Percentiles rank a stretch among this genome's conserved stretches.
These are phyloP conservation scores for Aspergillus avenaceus DNA, from an alignment of 495 filamentous ascomycete genomes.

Conservation along the genomic window DNA sequence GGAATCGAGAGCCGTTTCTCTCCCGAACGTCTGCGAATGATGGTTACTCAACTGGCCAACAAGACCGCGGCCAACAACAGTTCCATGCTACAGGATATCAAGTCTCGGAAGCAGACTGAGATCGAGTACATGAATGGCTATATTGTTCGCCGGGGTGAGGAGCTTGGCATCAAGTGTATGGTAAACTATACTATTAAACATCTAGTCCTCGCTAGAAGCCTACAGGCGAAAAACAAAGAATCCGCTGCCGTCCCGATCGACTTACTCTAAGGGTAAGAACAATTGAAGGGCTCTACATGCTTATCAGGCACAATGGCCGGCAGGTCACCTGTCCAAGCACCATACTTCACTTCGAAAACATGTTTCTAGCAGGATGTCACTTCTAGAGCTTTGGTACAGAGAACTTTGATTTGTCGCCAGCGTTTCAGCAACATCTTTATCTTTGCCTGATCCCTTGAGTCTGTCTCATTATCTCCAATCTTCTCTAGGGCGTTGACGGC, in stretches of 20 bases:
- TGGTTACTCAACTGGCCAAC: slow-evolving; percentile 53
- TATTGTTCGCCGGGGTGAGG: slow-evolving; percentile 64
- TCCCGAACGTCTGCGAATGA: slow-evolving; percentile 49
- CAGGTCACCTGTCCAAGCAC: background rate
- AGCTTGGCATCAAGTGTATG: slow-evolving; percentile 59
- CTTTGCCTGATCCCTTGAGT: slow-evolving; percentile 20
- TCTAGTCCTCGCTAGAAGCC: slow-evolving; percentile 41
- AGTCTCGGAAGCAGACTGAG: slow-evolving; percentile 60
- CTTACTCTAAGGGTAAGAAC: slow-evolving; percentile 11
- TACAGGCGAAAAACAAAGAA: slow-evolving; percentile 18
- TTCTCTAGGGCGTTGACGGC: slow-evolving; percentile 32
- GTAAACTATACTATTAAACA: slow-evolving; percentile 67
- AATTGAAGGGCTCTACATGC: too few species aligned
- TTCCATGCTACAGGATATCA: slow-evolving; percentile 78
- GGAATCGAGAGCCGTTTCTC: slow-evolving; percentile 55
- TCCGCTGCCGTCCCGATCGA: slow-evolving; percentile 34
- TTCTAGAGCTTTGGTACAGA: slow-evolving; percentile 32
- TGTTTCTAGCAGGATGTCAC: slow-evolving; percentile 19
- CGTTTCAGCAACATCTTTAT: slow-evolving; percentile 38
- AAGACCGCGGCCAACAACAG: slow-evolving; percentile 65
- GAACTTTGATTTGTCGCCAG: slow-evolving; percentile 48
- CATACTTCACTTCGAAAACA: background rate
- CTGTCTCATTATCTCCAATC: slow-evolving; percentile 19
- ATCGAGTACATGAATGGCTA: slow-evolving; percentile 85
- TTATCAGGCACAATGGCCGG: too few species aligned